phyloP scores from a whole-genome alignment of 176 grass and related monocot species.

The Aegilops sharonensis region DNA sequence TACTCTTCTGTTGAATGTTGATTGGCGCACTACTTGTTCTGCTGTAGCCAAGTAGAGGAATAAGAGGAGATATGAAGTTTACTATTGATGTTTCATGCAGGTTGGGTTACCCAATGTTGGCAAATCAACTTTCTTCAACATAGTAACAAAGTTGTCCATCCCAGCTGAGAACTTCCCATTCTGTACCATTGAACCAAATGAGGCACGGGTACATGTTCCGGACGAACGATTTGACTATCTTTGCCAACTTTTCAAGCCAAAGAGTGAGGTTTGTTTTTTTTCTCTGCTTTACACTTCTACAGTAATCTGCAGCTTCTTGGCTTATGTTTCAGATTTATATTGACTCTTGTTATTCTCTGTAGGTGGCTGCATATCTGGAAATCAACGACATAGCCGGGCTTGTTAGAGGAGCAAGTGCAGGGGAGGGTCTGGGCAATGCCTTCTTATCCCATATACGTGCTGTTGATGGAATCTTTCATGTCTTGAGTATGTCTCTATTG shows the following conservation, averaged over 20 bases:
- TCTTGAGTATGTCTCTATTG: conserved; percentile 65
- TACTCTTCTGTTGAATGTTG: background rate
- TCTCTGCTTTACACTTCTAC: background rate
- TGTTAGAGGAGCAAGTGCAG: conserved; percentile 87
- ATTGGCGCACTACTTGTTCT: background rate
- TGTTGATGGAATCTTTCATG: conserved; percentile 99
- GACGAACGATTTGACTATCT: conserved; percentile 98
- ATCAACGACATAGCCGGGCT: conserved; percentile 96
- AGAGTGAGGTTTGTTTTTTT: conserved; percentile 77
- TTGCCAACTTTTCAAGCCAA: conserved; percentile 87
- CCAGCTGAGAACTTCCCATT: conserved; percentile 98
- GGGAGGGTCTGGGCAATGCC: conserved; percentile 86
- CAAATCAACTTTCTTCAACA: conserved; percentile 97
- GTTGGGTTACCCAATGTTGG: conserved; percentile 99
- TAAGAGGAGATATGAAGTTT: background rate
- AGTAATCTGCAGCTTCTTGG: background rate
- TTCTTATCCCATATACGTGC: conserved; percentile 97
- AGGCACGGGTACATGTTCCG: conserved; percentile 80
- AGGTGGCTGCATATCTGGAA: conserved; percentile 92
- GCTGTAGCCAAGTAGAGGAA: background rate
- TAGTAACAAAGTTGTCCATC: conserved; percentile 89
- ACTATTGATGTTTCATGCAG: conserved; percentile 44
- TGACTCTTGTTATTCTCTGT: conserved; percentile 23
- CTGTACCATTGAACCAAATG: conserved; percentile 97
- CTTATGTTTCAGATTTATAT: conserved; percentile 10